phyloP scores from a whole-genome alignment of 2,329 filamentous ascomycete species.

The Pezicula radicicola region DNA sequence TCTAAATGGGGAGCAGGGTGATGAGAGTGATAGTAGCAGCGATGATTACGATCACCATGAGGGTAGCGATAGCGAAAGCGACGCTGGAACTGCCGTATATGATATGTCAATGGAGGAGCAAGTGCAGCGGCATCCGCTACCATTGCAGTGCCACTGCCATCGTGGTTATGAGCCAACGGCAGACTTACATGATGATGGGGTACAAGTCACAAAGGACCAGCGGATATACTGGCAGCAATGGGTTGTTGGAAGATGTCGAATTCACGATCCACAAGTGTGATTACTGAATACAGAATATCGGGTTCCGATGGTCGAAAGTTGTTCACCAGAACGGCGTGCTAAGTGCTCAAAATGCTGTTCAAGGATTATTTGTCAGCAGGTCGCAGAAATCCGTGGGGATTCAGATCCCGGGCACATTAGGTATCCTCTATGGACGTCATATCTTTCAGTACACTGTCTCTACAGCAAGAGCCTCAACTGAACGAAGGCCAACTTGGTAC shows the following conservation, averaged over 20 bases:
- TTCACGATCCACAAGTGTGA: slow-evolving; percentile 11
- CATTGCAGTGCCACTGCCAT: slow-evolving; percentile 24
- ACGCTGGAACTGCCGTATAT: slow-evolving; percentile 1
- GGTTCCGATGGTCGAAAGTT: too few relatives aligned
- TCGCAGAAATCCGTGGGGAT: too few relatives aligned
- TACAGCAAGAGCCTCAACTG: too few relatives aligned
- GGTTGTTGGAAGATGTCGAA: slow-evolving; percentile 43
- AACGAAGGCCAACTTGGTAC: too few relatives aligned
- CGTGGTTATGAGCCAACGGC: slow-evolving; percentile 27
- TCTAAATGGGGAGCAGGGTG: slow-evolving; percentile 18
- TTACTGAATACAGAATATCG: too few relatives aligned
- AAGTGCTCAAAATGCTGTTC: too few relatives aligned
- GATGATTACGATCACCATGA: neutral
- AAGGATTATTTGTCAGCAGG: too few relatives aligned
- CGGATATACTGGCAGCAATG: slow-evolving; percentile 54
- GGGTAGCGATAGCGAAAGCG: slow-evolving; percentile 6
- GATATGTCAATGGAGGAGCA: neutral
- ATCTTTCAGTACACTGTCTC: too few relatives aligned
- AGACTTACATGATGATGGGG: slow-evolving; percentile 44
- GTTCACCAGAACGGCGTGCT: too few relatives aligned
- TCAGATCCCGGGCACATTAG: too few relatives aligned
- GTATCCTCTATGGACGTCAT: too few relatives aligned
- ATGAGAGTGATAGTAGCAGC: slow-evolving; percentile 2
- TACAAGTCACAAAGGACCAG: slow-evolving; percentile 41
- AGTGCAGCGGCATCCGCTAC: neutral